phyloP scores from a whole-genome alignment of 352 stramenopile genomes.

The Pythium apleroticum region DNA sequence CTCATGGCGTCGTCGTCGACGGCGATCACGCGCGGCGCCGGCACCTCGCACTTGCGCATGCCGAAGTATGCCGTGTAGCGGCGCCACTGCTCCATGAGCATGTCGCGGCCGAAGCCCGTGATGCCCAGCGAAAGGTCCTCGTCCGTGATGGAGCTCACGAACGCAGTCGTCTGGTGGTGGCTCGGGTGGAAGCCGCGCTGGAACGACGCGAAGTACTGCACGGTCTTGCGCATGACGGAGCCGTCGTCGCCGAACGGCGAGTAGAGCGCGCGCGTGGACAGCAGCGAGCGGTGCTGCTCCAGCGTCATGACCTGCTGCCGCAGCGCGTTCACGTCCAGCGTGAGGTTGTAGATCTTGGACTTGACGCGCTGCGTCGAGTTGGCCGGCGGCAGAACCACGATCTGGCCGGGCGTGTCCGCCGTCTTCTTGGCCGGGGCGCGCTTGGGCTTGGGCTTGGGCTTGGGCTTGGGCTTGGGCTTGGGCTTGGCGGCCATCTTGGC shows the following conservation, averaged over 20 bases:
- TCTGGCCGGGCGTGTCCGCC: neutral
- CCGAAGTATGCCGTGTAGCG: conserved; percentile 21
- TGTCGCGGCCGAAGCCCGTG: conserved; percentile 14
- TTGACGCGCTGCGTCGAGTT: conserved; percentile 3
- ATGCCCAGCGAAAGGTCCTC: conserved; percentile 4
- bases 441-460: neutral
- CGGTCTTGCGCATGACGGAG: conserved; percentile 9
- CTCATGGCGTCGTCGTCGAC: neutral
- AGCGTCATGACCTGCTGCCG: conserved; percentile 11
- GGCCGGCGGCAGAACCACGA: neutral
- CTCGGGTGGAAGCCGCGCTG: neutral
- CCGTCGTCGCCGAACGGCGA: conserved; percentile 3
- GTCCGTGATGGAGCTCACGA: conserved; percentile 5
- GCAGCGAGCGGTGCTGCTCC: conserved; percentile 4
- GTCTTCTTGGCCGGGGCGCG: neutral
- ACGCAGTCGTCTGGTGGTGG: neutral
- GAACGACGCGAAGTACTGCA: neutral
- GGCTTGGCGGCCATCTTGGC: no score
- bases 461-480: no score
- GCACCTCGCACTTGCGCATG: conserved; percentile 8
- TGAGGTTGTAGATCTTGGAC: conserved; percentile 24
- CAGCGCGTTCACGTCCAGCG: conserved; percentile 18
- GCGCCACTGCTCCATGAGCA: conserved; percentile 23
- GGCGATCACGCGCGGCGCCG: neutral
- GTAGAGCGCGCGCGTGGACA: conserved; percentile 16